These are phyloP conservation scores for Vinca minor DNA, from an alignment of 257 asterid species.

Conservation along the genomic window DNA sequence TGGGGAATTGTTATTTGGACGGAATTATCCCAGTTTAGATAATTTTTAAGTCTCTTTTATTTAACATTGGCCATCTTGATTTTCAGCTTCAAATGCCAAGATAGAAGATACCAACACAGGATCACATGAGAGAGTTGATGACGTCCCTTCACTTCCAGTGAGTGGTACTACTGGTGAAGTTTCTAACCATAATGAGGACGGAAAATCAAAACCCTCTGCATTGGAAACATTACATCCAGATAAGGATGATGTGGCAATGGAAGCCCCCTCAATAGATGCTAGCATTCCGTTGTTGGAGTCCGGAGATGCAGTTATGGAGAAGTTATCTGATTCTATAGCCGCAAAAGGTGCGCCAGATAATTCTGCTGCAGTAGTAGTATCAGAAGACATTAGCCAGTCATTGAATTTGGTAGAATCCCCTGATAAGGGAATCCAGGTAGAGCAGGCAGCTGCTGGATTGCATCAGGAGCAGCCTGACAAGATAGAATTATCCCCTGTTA, in stretches of 20 bases:
- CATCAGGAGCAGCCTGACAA: conserved; percentile 18
- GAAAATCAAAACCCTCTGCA: conserved; percentile 19
- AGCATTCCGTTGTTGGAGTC: not conserved
- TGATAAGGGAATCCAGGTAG: conserved; percentile 22
- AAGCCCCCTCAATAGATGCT: conserved; percentile 7
- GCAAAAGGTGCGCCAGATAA: conserved; percentile 3
- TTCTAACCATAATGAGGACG: conserved; percentile 25
- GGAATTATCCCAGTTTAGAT: conserved; percentile 7
- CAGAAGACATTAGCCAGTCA: conserved; percentile 22
- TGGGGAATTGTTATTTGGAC: not conserved
- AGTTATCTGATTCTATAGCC: conserved; percentile 19
- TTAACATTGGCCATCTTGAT: conserved; percentile 12
- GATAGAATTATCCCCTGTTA: conserved; percentile 17
- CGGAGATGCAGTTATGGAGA: conserved; percentile 1
- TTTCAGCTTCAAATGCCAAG: conserved; percentile 43
- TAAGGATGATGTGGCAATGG: conserved; percentile 6
- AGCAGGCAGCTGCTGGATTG: conserved; percentile 22
- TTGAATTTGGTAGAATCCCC: conserved; percentile 27
- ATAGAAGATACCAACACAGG: conserved; percentile 27
- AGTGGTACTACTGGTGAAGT: conserved; percentile 13
- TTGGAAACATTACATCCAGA: conserved; percentile 15
- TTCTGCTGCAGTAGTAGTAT: conserved; percentile 24
- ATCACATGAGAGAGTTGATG: conserved; percentile 18
- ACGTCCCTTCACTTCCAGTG: conserved; percentile 2
- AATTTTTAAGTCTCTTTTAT: conserved; percentile 7